phyloP scores from a whole-genome alignment of 192 early-diverging fungal species.

The Geranomyces michiganensis region DNA sequence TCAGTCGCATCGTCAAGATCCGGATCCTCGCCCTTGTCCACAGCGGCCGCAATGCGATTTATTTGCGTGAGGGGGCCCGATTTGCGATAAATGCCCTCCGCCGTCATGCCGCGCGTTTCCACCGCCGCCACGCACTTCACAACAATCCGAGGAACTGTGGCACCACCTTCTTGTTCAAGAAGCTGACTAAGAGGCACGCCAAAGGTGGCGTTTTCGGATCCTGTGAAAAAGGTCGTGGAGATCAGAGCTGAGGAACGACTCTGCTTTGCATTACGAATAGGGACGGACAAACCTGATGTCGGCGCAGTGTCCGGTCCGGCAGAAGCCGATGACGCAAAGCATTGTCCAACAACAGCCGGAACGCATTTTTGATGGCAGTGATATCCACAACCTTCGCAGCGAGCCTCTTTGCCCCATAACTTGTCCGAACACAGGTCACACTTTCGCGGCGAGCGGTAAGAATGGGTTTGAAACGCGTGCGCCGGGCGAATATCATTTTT shows the following conservation, averaged over 20 bases:
- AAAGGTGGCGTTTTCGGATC: not conserved
- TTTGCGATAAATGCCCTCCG: constrained; percentile 48
- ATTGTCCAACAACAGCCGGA: constrained; percentile 18
- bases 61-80: constrained; percentile 43
- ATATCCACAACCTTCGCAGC: constrained; percentile 43
- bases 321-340: constrained; percentile 6
- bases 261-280: not conserved
- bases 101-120: constrained; percentile 40
- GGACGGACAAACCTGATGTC: too few species aligned
- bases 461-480: constrained; percentile 40
- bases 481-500: not conserved
- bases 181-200: constrained; percentile 27
- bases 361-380: constrained; percentile 47
- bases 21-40: constrained; percentile 32
- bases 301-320: too few species aligned
- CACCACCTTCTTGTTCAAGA: constrained; percentile 25
- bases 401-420: constrained; percentile 49
- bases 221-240: not conserved
- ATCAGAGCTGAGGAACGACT: too few species aligned
- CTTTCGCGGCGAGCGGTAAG: constrained; percentile 41
- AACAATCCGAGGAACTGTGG: constrained; percentile 38
- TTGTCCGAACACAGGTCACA: constrained; percentile 46
- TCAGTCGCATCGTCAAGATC: constrained; percentile 21
- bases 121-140: constrained; percentile 35
- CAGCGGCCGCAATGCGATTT: constrained; percentile 31